Base-by-base conservation (phyloP, 345 rosid genomes). In the Fremontodendron californicum region DNA sequence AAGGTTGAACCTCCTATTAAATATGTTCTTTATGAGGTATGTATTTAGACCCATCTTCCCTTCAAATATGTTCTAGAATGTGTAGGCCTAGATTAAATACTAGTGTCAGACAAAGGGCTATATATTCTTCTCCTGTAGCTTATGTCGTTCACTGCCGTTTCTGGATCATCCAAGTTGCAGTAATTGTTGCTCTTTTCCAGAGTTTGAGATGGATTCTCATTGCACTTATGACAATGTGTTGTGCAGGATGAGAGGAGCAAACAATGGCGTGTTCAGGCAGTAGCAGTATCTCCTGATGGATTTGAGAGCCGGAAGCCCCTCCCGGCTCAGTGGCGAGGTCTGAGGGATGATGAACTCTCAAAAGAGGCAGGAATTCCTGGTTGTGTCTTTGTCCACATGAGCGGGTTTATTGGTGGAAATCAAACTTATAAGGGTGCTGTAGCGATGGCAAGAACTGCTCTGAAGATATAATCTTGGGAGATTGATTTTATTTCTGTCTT, bases 391-490 rank as follows among this genome's bases (percentile, higher is more conserved):
- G 92, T 93, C 83, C 97, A 93, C 78, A 91, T 93, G 95, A 91
- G 97, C 11, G 97, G 99, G n/a, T 96, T 96, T 80, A 89, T 90
- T 0, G 98, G 98, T 5, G 95, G 94, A 72, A 91, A 91, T 82
- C 86, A 83, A 75, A 85, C 83, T 37, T 90, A 80, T 4, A 94
- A 87, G 9, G 99, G 99, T 6, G 96, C 94, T 35, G 52, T 96
- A 52, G 84, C 89, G 46, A 90, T 96, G 99, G 97, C 99, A 68
- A 82, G 79, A 79, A 81, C 79, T 10, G 92, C 93, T 29, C 73
- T 91, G 37, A 76, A 37, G 68, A 49, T 74, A 16, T 74, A 60
- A 42, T 31, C 52, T 49, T 9, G 29, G 29, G 61, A 31, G 45
- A 37, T 31, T 49, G 29, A 21, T 39, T 19, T 19, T 10, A 31